Evolutionary conservation across 2,329 filamentous ascomycete genomes (phyloP).

Genomic region (Cytospora piceae): DNA sequence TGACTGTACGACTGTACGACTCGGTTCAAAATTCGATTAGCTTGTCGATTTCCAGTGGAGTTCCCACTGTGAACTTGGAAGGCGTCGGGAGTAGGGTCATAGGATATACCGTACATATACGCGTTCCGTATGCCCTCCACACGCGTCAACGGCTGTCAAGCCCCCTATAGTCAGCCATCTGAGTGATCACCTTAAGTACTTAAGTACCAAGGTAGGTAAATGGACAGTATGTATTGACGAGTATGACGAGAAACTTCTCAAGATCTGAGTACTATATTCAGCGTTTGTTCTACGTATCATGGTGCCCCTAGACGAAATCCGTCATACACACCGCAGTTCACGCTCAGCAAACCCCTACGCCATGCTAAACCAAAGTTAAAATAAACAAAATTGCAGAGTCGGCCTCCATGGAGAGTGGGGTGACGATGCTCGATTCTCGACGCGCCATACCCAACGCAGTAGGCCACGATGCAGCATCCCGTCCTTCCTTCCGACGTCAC

Average conservation of each 20-base stretch:
- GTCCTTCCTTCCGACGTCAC: conserved; percentile 40
- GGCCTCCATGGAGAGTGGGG: background rate
- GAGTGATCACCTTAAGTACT: too few species aligned
- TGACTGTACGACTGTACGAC: background rate
- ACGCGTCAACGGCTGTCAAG: too few species aligned
- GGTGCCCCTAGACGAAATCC: background rate
- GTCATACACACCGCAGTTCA: background rate
- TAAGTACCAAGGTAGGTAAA: too few species aligned
- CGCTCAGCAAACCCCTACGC: background rate
- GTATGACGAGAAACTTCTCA: background rate
- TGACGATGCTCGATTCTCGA: background rate
- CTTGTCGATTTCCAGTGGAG: too few species aligned
- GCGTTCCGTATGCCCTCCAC: too few species aligned
- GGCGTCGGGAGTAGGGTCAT: too few species aligned
- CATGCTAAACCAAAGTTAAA: background rate
- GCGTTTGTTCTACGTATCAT: background rate
- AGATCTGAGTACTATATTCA: background rate
- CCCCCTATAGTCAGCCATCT: too few species aligned
- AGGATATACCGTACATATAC: too few species aligned
- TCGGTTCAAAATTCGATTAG: background rate
- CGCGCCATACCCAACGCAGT: background rate
- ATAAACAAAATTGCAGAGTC: background rate
- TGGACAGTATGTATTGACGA: too few species aligned
- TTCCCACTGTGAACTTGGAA: too few species aligned
- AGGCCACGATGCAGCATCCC: background rate